Evolutionary conservation across 2,329 filamentous ascomycete species (phyloP), one percentile per base, ranked within the genome.

Genomic region (Fusarium redolens): DNA sequence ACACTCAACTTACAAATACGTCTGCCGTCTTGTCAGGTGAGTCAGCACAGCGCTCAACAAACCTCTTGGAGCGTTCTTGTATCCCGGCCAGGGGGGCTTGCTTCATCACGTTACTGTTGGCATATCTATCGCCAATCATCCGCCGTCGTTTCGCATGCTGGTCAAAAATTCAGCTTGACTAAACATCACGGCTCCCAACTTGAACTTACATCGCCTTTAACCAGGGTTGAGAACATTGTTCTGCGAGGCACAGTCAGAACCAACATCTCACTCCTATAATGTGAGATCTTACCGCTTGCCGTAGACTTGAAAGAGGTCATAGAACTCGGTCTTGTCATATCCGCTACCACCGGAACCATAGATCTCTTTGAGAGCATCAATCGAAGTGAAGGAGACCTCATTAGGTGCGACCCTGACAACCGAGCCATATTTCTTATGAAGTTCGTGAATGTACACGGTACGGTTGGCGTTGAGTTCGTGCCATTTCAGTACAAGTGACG

Each of bases 281-380:
- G 20, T 77, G 41, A 73, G 18, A 20, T 75, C 82, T 62, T 78
- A 88, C 87, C 87, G 86, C 67, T 85, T 84, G 15, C 86, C 87
- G 71, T 88, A 91, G 7, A 90, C 83, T 63, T 78, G 86, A 69
- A 92, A 92, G 22, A 92, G 78, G 68, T 89, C 81, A 75, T 92
- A 92, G 72, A 91, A 91, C 63, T 89, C 86, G 0, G 89, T 90
- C 82, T 91, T 92, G 76, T 92, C 88, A 76, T 89, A 92, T 30
- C 89, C 90, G 75, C 88, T 91, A 7, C 89, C 89, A 1, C 86
- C 86, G 0, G 87, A 87, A 71, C 86, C 85, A 79, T 92, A 92
- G 50, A 91, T 91, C 80, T 91, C 88, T 77, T 89, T 91, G 58
- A 91, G 80, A 1, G 87, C 90, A 13, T 84, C 82, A 13, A 83